A percentile compares a stretch with the other conserved stretches of the same genome.
phyloP scores from a whole-genome alignment of 23 red algal species.

The Gracilaria domingensis region DNA sequence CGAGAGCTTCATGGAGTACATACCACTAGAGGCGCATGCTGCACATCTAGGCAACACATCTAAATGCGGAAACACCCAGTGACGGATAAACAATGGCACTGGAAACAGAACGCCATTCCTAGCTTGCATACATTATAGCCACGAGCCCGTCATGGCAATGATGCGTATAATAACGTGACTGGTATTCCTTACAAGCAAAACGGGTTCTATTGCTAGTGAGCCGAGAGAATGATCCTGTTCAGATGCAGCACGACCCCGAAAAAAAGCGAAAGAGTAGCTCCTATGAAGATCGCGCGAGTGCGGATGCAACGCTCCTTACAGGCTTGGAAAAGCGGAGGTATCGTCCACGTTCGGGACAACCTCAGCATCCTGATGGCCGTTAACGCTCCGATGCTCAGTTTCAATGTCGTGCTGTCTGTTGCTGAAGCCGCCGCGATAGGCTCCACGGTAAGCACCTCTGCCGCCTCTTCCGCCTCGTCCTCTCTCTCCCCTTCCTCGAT shows the following conservation, averaged over 20 bases:
- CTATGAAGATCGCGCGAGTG: neutral
- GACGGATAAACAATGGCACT: constrained; percentile 2
- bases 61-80: constrained; percentile 10
- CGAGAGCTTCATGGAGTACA: neutral
- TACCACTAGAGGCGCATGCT: neutral
- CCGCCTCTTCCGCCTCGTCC: constrained; percentile 31
- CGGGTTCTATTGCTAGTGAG: neutral
- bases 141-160: neutral
- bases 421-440: neutral
- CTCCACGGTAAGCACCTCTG: constrained; percentile 32
- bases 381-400: neutral
- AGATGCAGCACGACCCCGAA: neutral
- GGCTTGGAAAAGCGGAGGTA: constrained; percentile 59
- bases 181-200: neutral
- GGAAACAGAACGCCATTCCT: neutral
- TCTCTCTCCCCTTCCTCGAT: constrained; percentile 3
- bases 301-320: neutral
- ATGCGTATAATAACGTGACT: neutral
- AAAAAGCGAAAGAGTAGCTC: constrained; percentile 18
- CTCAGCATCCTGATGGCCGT: constrained; percentile 5
- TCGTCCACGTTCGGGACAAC: constrained; percentile 68
- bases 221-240: neutral
- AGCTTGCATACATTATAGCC: neutral
- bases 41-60: neutral
- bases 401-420: constrained; percentile 1